Conservation (phyloP, 306 rosid genomes). For the Cercis canadensis region DNA sequence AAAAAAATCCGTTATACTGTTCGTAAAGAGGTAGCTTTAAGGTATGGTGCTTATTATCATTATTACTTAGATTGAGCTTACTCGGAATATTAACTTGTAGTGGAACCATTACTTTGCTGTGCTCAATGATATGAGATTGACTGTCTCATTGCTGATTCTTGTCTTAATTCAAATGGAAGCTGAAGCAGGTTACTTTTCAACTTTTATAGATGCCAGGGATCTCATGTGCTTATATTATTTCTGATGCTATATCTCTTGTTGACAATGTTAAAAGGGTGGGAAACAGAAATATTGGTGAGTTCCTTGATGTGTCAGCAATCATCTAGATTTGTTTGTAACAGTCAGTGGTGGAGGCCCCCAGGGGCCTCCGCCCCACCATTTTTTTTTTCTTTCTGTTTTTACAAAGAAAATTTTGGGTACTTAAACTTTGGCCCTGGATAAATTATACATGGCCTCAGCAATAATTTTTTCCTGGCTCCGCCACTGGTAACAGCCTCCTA, state of each 20-base stretch:
- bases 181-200: background rate
- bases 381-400: too few relatives aligned
- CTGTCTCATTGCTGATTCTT: background rate
- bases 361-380: too few relatives aligned
- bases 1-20: constrained; percentile 83
- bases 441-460: too few relatives aligned
- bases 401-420: too few relatives aligned
- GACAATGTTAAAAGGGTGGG: background rate
- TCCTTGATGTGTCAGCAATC: background rate
- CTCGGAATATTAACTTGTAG: constrained; percentile 12
- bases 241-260: background rate
- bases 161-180: constrained; percentile 3
- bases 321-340: background rate
- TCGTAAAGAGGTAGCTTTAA: constrained; percentile 81
- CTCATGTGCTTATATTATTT: background rate
- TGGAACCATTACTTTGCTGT: background rate
- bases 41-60: constrained; percentile 53
- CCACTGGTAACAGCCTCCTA: background rate
- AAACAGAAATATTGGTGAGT: background rate
- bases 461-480: too few relatives aligned
- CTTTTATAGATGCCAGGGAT: background rate
- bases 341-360: too few relatives aligned
- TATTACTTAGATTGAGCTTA: constrained; percentile 28
- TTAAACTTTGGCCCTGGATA: too few relatives aligned
- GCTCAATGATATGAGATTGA: constrained; percentile 24